Evolutionary conservation across 257 asterid species (phyloP).

Genomic region (Catharanthus roseus): DNA sequence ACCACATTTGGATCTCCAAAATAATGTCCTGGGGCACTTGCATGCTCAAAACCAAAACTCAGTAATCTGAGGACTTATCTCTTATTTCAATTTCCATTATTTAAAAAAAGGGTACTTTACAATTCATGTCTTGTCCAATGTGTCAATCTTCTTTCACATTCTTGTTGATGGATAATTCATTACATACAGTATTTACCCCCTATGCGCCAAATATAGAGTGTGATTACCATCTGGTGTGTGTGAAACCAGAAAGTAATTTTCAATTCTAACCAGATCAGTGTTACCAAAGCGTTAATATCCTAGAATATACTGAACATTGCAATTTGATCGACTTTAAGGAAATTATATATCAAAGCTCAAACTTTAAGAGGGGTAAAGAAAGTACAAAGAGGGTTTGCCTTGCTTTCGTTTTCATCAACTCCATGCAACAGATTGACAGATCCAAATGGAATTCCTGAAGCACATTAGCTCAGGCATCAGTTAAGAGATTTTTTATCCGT

Average conservation of each 20-base stretch:
- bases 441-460: slow-evolving; percentile 96
- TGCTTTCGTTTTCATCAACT: slow-evolving; percentile 97
- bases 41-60: not conserved
- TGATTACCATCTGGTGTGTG: not conserved
- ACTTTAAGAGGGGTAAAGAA: slow-evolving; percentile 45
- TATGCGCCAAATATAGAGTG: not conserved
- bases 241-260: not conserved
- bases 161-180: not conserved
- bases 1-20: not conserved
- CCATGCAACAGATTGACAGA: slow-evolving; percentile 93
- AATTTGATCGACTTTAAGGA: not conserved
- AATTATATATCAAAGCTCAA: slow-evolving; percentile 19
- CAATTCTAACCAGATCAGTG: not conserved
- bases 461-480: slow-evolving; percentile 13
- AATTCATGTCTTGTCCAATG: not conserved
- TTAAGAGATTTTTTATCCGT: not conserved
- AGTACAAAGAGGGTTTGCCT: slow-evolving; percentile 79
- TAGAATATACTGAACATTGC: not conserved
- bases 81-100: not conserved
- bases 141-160: not conserved
- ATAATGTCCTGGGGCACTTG: not conserved
- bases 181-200: not conserved
- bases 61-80: not conserved
- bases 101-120: not conserved
- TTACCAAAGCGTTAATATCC: not conserved